Percentiles rank a stretch among this genome's conserved stretches.
phyloP scores from a whole-genome alignment of 75 land plant genomes.

The Pseudotsuga menziesii region DNA sequence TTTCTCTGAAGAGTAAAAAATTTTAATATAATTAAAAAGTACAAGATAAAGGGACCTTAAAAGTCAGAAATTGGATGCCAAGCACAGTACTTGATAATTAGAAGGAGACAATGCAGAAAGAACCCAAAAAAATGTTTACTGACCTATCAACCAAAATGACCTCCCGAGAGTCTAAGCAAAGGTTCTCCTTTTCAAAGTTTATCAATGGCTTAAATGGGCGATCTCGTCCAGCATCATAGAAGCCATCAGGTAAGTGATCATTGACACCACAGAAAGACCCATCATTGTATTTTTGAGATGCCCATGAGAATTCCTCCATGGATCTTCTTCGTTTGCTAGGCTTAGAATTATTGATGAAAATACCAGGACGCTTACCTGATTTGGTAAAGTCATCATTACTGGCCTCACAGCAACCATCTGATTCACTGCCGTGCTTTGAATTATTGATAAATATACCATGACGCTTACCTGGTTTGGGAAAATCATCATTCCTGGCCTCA shows the following conservation, averaged over 20 bases:
- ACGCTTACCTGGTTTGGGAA: slow-evolving; percentile 45
- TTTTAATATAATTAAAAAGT: neutral
- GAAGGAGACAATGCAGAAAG: neutral
- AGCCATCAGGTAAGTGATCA: slow-evolving; percentile 85
- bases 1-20: slow-evolving; percentile 38
- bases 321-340: slow-evolving; percentile 66
- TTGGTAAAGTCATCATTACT: slow-evolving; percentile 19
- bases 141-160: slow-evolving; percentile 94
- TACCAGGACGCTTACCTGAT: slow-evolving; percentile 60
- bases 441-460: slow-evolving; percentile 54
- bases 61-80: neutral
- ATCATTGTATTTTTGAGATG: slow-evolving; percentile 60
- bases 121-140: neutral
- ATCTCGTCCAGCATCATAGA: slow-evolving; percentile 97
- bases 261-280: slow-evolving; percentile 68
- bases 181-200: slow-evolving; percentile 49
- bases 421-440: slow-evolving; percentile 68
- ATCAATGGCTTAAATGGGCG: slow-evolving; percentile 71
- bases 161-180: slow-evolving; percentile 73
- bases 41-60: neutral
- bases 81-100: neutral
- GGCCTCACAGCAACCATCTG: slow-evolving; percentile 18
- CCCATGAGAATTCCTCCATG: slow-evolving; percentile 17
- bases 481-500: slow-evolving; percentile 14
- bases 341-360: slow-evolving; percentile 66